Evolutionary conservation across 441 rosid species (phyloP).

Genomic region (Pelargonium myrrhifolium): DNA sequence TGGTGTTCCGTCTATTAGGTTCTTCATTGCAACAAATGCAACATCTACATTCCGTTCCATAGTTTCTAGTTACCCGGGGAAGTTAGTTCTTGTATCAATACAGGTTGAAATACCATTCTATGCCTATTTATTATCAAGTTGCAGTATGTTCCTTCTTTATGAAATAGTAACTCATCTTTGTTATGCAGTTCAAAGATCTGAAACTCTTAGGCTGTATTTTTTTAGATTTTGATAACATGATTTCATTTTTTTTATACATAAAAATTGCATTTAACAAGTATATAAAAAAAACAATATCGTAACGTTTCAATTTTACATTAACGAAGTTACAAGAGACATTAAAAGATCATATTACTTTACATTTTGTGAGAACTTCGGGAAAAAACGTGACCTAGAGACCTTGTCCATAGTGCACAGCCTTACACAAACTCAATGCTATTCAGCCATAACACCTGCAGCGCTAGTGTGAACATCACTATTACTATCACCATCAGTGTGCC

Average conservation of each 20-base stretch:
- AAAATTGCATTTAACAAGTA: no score
- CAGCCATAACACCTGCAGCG: no score
- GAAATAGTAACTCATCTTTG: neutral
- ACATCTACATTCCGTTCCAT: constrained; percentile 54
- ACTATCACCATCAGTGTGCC: no score
- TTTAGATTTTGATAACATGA: neutral
- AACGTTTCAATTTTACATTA: no score
- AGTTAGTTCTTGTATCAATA: constrained; percentile 49
- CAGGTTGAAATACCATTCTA: constrained; percentile 34
- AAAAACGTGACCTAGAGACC: no score
- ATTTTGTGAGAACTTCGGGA: no score
- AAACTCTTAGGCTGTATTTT: neutral
- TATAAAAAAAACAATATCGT: no score
- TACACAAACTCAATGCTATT: no score
- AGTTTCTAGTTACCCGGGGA: constrained; percentile 55
- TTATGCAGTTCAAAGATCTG: neutral
- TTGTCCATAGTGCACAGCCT: no score
- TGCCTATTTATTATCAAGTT: constrained; percentile 7
- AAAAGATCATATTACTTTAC: no score
- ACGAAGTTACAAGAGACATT: no score
- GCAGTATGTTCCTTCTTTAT: constrained; percentile 3
- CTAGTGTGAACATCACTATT: no score
- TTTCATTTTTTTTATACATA: neutral
- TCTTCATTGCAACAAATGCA: constrained; percentile 57
- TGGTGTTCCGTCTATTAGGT: constrained; percentile 25